phyloP scores from a whole-genome alignment of 345 rosid species.

The Gynandropsis gynandra region DNA sequence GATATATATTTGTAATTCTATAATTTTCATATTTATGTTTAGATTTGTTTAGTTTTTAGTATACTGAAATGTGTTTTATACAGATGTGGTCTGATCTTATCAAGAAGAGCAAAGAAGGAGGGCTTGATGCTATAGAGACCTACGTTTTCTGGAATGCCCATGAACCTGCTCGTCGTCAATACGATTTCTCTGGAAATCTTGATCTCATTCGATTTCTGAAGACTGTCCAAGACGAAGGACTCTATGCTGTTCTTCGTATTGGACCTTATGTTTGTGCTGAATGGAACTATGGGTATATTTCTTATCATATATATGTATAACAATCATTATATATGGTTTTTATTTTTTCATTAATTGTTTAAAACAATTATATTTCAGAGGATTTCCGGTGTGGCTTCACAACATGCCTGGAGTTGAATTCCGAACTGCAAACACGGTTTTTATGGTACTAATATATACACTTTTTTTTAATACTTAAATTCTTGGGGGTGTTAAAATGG shows the following conservation, averaged over 20 bases:
- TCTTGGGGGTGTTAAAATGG: background rate
- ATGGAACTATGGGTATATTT: slow-evolving; percentile 56
- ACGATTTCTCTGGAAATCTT: slow-evolving; percentile 36
- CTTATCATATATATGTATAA: background rate
- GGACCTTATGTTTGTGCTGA: slow-evolving; percentile 52
- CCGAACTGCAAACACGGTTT: slow-evolving; percentile 42
- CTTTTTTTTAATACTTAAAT: background rate
- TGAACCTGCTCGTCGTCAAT: slow-evolving; percentile 41
- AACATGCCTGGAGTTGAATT: slow-evolving; percentile 36
- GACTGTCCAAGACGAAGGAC: slow-evolving; percentile 31
- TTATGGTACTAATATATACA: slow-evolving; percentile 29
- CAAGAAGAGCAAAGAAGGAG: slow-evolving; percentile 43
- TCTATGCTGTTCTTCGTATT: slow-evolving; percentile 40
- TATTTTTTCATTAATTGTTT: background rate
- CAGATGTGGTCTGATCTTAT: slow-evolving; percentile 63
- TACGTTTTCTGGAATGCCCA: slow-evolving; percentile 53
- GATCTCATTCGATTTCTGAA: slow-evolving; percentile 41
- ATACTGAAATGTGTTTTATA: too few species aligned
- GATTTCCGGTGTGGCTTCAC: slow-evolving; percentile 66
- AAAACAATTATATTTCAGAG: slow-evolving; percentile 30
- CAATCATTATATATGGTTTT: background rate
- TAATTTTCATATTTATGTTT: too few species aligned
- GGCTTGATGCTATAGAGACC: slow-evolving; percentile 45
- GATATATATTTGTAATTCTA: too few species aligned
- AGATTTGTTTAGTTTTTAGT: too few species aligned